Evolutionary conservation across 352 stramenopile species (phyloP).

Genomic region (Phytophthora nicotianae): DNA sequence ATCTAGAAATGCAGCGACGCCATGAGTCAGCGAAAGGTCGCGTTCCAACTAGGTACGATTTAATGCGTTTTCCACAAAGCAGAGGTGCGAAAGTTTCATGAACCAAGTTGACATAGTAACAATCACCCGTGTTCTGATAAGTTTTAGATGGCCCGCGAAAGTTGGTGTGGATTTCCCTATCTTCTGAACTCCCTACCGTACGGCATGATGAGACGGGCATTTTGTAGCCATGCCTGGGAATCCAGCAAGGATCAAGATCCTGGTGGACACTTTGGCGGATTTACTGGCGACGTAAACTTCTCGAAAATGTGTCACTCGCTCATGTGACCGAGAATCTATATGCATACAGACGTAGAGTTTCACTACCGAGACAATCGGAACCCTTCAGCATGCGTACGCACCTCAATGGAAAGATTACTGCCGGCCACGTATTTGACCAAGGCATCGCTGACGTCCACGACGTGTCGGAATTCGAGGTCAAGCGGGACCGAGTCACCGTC

Average conservation of each 20-base stretch:
- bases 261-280: slow-evolving; percentile 2
- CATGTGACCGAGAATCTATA: slow-evolving; percentile 27
- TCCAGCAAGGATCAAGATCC: background rate
- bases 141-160: background rate
- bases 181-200: background rate
- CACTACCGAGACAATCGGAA: slow-evolving; percentile 1
- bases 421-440: slow-evolving; percentile 56
- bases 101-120: too few relatives aligned
- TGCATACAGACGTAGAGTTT: slow-evolving; percentile 10
- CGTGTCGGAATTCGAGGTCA: slow-evolving; percentile 35
- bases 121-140: too few relatives aligned
- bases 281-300: background rate
- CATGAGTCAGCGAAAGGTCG: slow-evolving; percentile 15
- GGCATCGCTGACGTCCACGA: slow-evolving; percentile 55
- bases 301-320: slow-evolving; percentile 10
- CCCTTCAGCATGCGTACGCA: slow-evolving; percentile 16
- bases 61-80: too few relatives aligned
- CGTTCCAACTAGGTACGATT: slow-evolving; percentile 13
- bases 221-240: slow-evolving; percentile 13
- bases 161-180: background rate
- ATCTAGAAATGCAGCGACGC: too few relatives aligned
- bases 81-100: too few relatives aligned
- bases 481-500: slow-evolving; percentile 14
- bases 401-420: slow-evolving; percentile 56
- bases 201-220: background rate